Evolutionary conservation across 805 yeast species (phyloP), one percentile per base, ranked within the genome.

Genomic region (Candida ficus): DNA sequence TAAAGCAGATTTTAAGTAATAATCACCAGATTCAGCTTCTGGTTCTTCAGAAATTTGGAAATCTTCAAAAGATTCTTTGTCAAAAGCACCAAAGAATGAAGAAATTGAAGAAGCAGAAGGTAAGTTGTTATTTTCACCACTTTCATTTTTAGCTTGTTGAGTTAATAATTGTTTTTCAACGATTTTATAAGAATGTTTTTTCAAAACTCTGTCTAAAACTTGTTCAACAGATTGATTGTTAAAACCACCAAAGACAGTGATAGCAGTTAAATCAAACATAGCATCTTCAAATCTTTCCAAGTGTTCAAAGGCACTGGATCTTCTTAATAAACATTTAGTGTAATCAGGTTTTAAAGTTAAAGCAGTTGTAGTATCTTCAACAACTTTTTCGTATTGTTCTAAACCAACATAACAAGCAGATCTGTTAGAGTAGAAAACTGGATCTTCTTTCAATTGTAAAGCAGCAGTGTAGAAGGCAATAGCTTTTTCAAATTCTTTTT

Each of bases 391-490:
- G 60, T 78, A 80, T 47, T 89, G 77, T 48, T 80, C 76, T 50
- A 86, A 69, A 8, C 95, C 87, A 38, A 90, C 84, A 66, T 85
- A 85, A 66, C 96, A 91, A 14, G 99, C 99, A 22, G 98, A 89
- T 66, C 97, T 80, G 71, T 93, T 93, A 46, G 97, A 88, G 68
- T 82, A 91, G 67, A 76, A 93, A 27, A 90, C 84, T 5, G 97
- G 89, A 63, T 93, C 97, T 51, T 72, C 64, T 59, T 83, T 82
- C 57, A 87, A 71, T 40, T 70, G 60, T 51, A 93, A 70, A 10
- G 99, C 98, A 42, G 75, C 77, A 32, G 86, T 62, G 69, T 93
- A 93, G 62, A 73, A 82, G 33, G 75, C 77, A 54, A 89, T 76
- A 33, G 98, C 98, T n/a, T 73, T 71, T 40, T 77, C 73, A 57